These are phyloP conservation scores for Aphanoascus verrucosus DNA, from an alignment of 2,329 filamentous ascomycete species.

Conservation along the genomic window DNA sequence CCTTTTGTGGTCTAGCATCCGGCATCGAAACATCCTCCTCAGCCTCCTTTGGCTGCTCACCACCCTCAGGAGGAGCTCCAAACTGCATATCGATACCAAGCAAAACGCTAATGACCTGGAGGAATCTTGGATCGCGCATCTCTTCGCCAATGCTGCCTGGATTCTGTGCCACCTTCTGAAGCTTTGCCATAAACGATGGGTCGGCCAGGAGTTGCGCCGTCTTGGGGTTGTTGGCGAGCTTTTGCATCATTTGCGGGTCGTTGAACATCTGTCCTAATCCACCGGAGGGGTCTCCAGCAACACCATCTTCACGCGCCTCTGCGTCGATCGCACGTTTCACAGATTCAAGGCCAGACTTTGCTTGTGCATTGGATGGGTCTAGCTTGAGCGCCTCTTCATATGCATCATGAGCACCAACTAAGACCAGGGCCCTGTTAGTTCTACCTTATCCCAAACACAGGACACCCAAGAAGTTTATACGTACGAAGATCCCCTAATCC, in stretches of 20 bases:
- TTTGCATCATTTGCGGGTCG: constrained; percentile 79
- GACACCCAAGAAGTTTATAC: constrained; percentile 20
- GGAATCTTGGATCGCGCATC: constrained; percentile 80
- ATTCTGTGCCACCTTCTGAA: constrained; percentile 70
- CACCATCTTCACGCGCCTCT: constrained; percentile 54
- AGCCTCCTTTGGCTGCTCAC: constrained; percentile 38
- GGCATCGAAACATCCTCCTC: constrained; percentile 71
- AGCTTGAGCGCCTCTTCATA: constrained; percentile 92
- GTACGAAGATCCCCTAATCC: constrained; percentile 68
- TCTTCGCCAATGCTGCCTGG: constrained; percentile 67
- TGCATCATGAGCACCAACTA: constrained; percentile 70
- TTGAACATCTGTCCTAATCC: constrained; percentile 89
- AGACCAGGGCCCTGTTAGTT: constrained; percentile 2
- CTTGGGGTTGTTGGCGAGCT: constrained; percentile 90
- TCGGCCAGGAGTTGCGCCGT: constrained; percentile 73
- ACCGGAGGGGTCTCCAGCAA: constrained; percentile 55
- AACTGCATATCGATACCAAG: constrained; percentile 89
- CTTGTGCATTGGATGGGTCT: constrained; percentile 81
- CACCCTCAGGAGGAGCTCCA: constrained; percentile 42
- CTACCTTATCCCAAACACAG: background rate
- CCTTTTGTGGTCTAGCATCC: constrained; percentile 47
- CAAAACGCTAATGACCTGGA: constrained; percentile 86
- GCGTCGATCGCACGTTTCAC: constrained; percentile 81
- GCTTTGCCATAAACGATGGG: constrained; percentile 76
- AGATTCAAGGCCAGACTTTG: constrained; percentile 74